phyloP scores from a whole-genome alignment of 1,139 yeast genomes.

The Nakaseomyces sp. region DNA sequence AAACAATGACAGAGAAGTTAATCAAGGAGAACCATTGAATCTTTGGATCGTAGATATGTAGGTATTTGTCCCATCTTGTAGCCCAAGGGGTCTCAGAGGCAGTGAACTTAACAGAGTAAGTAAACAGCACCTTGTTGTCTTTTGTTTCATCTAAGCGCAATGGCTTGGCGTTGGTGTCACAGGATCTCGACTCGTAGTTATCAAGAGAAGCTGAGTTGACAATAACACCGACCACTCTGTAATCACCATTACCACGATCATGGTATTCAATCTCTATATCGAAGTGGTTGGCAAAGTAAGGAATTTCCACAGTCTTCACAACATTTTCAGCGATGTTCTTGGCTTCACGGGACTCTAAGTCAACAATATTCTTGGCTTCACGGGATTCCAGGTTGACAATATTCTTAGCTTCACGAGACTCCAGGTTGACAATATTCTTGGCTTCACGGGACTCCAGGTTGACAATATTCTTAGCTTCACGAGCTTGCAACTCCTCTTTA shows the following conservation, averaged over 20 bases:
- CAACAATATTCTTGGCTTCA: background rate
- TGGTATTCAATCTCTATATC: conserved; percentile 77
- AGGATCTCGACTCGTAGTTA: conserved; percentile 38
- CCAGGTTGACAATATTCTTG: background rate
- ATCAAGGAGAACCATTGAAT: conserved; percentile 92
- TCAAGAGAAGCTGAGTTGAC: conserved; percentile 54
- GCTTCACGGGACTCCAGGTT: conserved; percentile 19
- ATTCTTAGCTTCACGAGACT: background rate
- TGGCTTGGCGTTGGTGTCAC: conserved; percentile 34
- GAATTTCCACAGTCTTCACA: conserved; percentile 24
- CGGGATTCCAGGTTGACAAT: background rate
- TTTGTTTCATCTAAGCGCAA: conserved; percentile 37
- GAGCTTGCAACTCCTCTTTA: conserved; percentile 2
- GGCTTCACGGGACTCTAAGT: conserved; percentile 4
- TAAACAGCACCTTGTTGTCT: conserved; percentile 42
- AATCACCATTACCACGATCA: conserved; percentile 54
- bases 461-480: background rate
- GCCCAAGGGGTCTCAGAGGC: conserved; percentile 84
- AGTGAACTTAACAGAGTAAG: conserved; percentile 58
- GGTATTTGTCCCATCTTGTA: conserved; percentile 95
- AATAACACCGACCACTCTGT: conserved; percentile 84
- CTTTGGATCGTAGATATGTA: conserved; percentile 84
- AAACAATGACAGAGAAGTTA: conserved; percentile 73
- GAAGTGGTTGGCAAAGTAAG: conserved; percentile 70
- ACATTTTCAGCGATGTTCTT: conserved; percentile 14